These are phyloP conservation scores for Hydnomerulius pinastri DNA, from an alignment of 768 basidiomycete species.

Conservation along the genomic window DNA sequence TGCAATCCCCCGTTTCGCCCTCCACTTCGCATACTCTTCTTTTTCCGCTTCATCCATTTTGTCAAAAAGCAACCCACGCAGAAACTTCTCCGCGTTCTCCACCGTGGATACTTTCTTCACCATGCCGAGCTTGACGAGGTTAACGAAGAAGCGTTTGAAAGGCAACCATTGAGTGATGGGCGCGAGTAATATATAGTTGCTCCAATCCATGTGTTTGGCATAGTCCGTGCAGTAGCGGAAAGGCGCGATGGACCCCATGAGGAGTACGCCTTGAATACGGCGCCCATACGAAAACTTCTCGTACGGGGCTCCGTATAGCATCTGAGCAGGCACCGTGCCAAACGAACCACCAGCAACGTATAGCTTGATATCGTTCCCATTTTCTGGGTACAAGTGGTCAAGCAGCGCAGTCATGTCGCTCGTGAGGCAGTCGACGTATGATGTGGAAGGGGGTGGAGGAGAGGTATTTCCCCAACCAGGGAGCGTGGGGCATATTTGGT, in stretches of 20 bases:
- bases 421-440: slow-evolving; percentile 45
- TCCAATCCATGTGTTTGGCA: slow-evolving; percentile 46
- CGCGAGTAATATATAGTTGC: slow-evolving; percentile 47
- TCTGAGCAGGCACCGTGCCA: slow-evolving; percentile 57
- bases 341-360: slow-evolving; percentile 57
- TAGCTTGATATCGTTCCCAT: slow-evolving; percentile 38
- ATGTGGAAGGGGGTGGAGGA: slow-evolving; percentile 31
- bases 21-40: slow-evolving; percentile 41
- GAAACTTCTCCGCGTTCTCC: slow-evolving; percentile 42
- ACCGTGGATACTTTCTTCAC: slow-evolving; percentile 38
- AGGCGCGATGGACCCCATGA: slow-evolving; percentile 50
- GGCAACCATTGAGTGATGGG: slow-evolving; percentile 46
- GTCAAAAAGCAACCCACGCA: slow-evolving; percentile 40
- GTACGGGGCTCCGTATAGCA: slow-evolving; percentile 53
- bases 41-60: slow-evolving; percentile 41
- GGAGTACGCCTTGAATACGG: slow-evolving; percentile 47
- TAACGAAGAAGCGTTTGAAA: slow-evolving; percentile 34
- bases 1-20: slow-evolving; percentile 36
- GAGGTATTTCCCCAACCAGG: slow-evolving; percentile 62
- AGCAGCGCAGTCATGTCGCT: slow-evolving; percentile 49
- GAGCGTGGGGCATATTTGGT: slow-evolving; percentile 52
- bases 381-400: slow-evolving; percentile 49
- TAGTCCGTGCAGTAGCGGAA: slow-evolving; percentile 48
- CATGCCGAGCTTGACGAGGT: slow-evolving; percentile 35
- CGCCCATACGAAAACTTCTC: slow-evolving; percentile 52